Evolutionary conservation across 495 filamentous ascomycete species (phyloP).

Genomic region (Lophiotrema nucula): DNA sequence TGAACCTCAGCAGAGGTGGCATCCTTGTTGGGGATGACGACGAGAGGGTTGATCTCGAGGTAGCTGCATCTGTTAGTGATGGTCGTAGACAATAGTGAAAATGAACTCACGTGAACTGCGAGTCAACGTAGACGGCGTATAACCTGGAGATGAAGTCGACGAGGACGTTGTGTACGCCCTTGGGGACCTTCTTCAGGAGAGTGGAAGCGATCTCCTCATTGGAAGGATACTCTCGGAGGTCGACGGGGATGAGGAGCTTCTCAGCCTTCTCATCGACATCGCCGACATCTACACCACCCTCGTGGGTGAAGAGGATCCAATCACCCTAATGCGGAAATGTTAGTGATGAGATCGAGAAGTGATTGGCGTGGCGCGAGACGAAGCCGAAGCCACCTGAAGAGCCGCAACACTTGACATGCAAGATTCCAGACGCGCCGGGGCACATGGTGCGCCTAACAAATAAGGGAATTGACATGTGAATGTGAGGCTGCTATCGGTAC

Average conservation of each 20-base stretch:
- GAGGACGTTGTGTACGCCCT: constrained; percentile 94
- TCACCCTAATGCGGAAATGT: constrained; percentile 68
- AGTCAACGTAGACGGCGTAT: constrained; percentile 98
- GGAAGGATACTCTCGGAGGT: constrained; percentile 90
- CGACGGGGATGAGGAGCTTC: constrained; percentile 96
- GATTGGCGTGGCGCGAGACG: constrained; percentile 4
- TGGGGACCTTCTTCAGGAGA: constrained; percentile 88
- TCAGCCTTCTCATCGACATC: constrained; percentile 98
- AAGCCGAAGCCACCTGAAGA: constrained; percentile 24
- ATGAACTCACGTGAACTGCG: constrained; percentile 78
- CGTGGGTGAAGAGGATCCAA: constrained; percentile 99
- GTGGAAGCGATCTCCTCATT: constrained; percentile 85
- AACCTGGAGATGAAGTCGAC: constrained; percentile 95
- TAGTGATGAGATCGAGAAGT: constrained; percentile 18
- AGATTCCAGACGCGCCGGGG: too few relatives aligned
- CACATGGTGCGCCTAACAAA: neutral
- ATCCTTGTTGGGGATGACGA: constrained; percentile 92
- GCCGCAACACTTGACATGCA: constrained; percentile 22
- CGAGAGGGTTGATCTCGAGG: constrained; percentile 98
- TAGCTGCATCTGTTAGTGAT: constrained; percentile 49
- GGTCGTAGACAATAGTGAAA: neutral
- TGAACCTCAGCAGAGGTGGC: constrained; percentile 90
- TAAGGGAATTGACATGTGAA: constrained; percentile 22
- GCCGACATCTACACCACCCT: constrained; percentile 98
- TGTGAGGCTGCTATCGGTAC: constrained; percentile 1